These are phyloP conservation scores for Neophaeococcomyces mojaviensis DNA, from an alignment of 2,329 filamentous ascomycete species.

Conservation along the genomic window DNA sequence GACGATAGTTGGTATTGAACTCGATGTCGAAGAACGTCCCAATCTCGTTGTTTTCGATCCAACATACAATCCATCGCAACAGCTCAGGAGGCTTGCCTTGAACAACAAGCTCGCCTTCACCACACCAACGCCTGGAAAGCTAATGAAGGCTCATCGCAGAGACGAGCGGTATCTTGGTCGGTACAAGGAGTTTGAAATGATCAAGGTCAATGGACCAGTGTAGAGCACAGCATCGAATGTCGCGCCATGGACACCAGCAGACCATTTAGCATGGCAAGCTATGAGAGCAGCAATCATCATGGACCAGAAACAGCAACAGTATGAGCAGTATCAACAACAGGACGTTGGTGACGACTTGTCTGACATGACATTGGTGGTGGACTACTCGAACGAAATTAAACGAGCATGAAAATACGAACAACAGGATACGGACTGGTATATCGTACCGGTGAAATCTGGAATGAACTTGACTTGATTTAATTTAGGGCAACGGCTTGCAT, in stretches of 20 bases:
- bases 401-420: background rate
- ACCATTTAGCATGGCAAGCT: constrained; percentile 5
- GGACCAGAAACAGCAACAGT: too few relatives aligned
- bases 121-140: constrained; percentile 41
- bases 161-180: constrained; percentile 59
- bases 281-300: background rate
- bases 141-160: constrained; percentile 68
- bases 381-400: too few relatives aligned
- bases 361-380: background rate
- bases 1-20: constrained; percentile 81
- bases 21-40: constrained; percentile 50
- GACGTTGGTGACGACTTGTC: too few relatives aligned
- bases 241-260: background rate
- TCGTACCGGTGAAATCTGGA: background rate
- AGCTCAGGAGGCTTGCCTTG: constrained; percentile 50
- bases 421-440: background rate
- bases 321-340: background rate
- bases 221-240: constrained; percentile 1
- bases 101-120: constrained; percentile 31
- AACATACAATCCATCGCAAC: constrained; percentile 62
- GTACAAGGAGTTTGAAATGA: constrained; percentile 70
- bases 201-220: constrained; percentile 46
- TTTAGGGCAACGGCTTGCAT: background rate
- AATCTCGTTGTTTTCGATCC: constrained; percentile 85
- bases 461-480: too few relatives aligned